Evolutionary conservation across 2,329 filamentous ascomycete genomes (phyloP).

Genomic region (Phaeosphaeria sp.): DNA sequence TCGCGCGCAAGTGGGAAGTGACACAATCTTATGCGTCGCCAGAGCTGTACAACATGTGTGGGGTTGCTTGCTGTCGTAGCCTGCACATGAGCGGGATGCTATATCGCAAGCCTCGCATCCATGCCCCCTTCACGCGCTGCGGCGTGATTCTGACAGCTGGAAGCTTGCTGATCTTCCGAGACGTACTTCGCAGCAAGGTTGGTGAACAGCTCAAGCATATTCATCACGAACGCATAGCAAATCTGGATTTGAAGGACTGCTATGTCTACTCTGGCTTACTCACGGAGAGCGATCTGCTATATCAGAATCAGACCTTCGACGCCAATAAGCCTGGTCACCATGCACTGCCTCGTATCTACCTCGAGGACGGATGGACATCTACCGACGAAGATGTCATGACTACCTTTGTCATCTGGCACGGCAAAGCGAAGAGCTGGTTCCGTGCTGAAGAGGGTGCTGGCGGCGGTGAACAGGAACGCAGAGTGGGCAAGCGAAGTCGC

Average conservation of each 20-base stretch:
- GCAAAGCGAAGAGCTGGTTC: slow-evolving; percentile 64
- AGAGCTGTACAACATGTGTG: slow-evolving; percentile 71
- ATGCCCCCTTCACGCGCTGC: slow-evolving; percentile 66
- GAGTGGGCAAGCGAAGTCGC: slow-evolving; percentile 54
- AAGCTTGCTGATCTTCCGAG: slow-evolving; percentile 67
- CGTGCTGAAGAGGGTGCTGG: slow-evolving; percentile 45
- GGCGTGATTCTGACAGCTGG: slow-evolving; percentile 67
- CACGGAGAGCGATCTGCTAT: slow-evolving; percentile 67
- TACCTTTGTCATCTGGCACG: slow-evolving; percentile 71
- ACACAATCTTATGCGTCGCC: slow-evolving; percentile 68
- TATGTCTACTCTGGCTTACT: slow-evolving; percentile 71
- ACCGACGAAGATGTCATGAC: slow-evolving; percentile 71
- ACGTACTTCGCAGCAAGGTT: slow-evolving; percentile 61
- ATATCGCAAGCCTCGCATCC: slow-evolving; percentile 69
- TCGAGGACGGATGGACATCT: slow-evolving; percentile 66
- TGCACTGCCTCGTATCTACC: slow-evolving; percentile 65
- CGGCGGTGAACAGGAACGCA: slow-evolving; percentile 30
- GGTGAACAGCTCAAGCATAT: slow-evolving; percentile 65
- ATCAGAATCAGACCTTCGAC: slow-evolving; percentile 70
- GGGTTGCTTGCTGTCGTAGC: slow-evolving; percentile 66
- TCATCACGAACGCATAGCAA: slow-evolving; percentile 66
- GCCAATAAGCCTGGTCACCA: slow-evolving; percentile 66
- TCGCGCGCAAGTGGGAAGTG: slow-evolving; percentile 72
- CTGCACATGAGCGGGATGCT: slow-evolving; percentile 67
- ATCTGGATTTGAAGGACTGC: slow-evolving; percentile 66